Percentiles rank a stretch among this genome's conserved stretches.
phyloP scores from a whole-genome alignment of 1,284 basidiomycete genomes.

The Spongispora temasekensis region DNA sequence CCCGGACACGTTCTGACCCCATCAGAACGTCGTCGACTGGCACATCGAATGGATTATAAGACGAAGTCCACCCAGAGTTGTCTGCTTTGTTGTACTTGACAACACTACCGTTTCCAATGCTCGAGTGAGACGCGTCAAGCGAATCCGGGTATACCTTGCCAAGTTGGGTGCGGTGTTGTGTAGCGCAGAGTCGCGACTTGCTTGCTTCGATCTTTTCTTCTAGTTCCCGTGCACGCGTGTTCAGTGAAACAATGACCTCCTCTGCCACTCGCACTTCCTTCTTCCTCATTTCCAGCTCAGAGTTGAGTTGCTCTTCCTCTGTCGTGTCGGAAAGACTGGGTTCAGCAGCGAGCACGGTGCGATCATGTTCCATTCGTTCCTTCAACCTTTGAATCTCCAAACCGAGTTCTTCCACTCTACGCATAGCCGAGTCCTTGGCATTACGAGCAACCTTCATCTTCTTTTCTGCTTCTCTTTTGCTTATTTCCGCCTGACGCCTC shows the following conservation, averaged over 20 bases:
- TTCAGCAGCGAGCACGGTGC: constrained; percentile 48
- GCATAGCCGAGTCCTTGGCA: constrained; percentile 63
- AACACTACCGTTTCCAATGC: constrained; percentile 6
- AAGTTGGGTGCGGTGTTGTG: constrained; percentile 55
- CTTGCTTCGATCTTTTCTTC: constrained; percentile 58
- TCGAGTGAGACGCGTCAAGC: constrained; percentile 5
- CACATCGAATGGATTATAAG: constrained; percentile 37
- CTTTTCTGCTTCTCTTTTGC: constrained; percentile 85
- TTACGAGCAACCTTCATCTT: constrained; percentile 72
- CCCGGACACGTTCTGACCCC: constrained; percentile 12
- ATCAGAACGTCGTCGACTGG: constrained; percentile 18
- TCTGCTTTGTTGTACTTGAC: constrained; percentile 18
- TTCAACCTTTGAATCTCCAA: constrained; percentile 68
- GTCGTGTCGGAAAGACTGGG: constrained; percentile 44
- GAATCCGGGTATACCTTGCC: constrained; percentile 37
- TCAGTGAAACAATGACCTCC: constrained; percentile 57
- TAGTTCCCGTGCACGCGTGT: constrained; percentile 55
- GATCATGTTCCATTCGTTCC: constrained; percentile 54
- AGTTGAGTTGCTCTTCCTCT: constrained; percentile 49
- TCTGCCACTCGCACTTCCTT: constrained; percentile 74
- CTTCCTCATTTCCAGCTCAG: constrained; percentile 59
- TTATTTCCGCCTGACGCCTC: constrained; percentile 79
- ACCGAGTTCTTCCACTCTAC: constrained; percentile 66
- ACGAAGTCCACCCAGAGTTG: constrained; percentile 23
- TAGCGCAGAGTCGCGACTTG: constrained; percentile 51